Base-by-base conservation (phyloP, 2,329 filamentous ascomycete genomes). In the Pseudocercospora macadamiae region DNA sequence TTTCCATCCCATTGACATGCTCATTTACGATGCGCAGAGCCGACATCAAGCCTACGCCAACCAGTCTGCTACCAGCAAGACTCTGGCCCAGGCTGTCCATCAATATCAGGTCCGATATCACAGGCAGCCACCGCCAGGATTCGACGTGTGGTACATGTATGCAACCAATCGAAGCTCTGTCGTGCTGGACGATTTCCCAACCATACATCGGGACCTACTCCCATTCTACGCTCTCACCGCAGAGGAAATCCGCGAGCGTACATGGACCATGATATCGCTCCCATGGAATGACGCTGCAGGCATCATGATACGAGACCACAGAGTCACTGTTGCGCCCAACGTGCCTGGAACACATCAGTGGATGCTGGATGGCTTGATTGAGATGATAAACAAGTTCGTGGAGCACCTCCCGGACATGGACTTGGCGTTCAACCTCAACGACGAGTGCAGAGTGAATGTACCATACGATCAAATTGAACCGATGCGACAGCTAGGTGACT, bases 371-470 rank as follows among this genome's bases (percentile, higher is more conserved):
- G 83, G 82, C 21, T 75, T 82, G 1, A 73, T 78, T 1, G 66
- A 74, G 5, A 83, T 87, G 75, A 82, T 87, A 28, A 74, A 77
- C 32, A 75, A 78, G 1, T 85, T 86, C 63, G 76, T 77, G 1
- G 68, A 82, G 55, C 76, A 79, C 63, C 75, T 87, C 26, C 85
- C 85, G 0, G 84, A 87, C 60, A 87, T 87, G 84, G 84, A 86
- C 65, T 70, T 87, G 34, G 83, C 81, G 0, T 82, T 87, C 72
- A 87, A 87, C 60, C 67, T 86, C n/a, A 84, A 86, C 59, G 83
- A 86, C 62, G 83, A 86, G 65, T 79, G 79, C 47, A 79, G 84
- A 9, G 80, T 86, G 9, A 80, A 81, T 25, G 78, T 86, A 2
- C 83, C 83, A 0, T 82, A 77, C 70, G 74, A 76, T 36, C 72